phyloP scores from a whole-genome alignment of 2,329 filamentous ascomycete genomes.

The Epichloe sylvatica region DNA sequence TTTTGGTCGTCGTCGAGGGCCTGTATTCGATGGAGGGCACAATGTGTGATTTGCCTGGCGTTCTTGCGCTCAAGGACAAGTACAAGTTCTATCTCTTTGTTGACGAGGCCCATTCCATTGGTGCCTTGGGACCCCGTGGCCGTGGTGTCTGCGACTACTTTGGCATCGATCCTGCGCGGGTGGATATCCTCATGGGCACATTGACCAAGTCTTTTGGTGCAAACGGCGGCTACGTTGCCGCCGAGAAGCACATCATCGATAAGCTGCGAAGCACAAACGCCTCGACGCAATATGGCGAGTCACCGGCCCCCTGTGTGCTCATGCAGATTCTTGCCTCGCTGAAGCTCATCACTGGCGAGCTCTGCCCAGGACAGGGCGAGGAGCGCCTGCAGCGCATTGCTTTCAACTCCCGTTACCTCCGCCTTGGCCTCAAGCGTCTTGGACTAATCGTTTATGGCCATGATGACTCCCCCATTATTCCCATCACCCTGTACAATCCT shows the following conservation, averaged over 20 bases:
- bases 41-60: slow-evolving; percentile 90
- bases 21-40: slow-evolving; percentile 99
- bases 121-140: slow-evolving; percentile 75
- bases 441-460: slow-evolving; percentile 95
- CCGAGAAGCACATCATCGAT: slow-evolving; percentile 79
- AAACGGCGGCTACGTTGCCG: slow-evolving; percentile 90
- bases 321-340: slow-evolving; percentile 82
- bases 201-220: slow-evolving; percentile 97
- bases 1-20: slow-evolving; percentile 87
- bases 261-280: slow-evolving; percentile 80
- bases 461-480: slow-evolving; percentile 95
- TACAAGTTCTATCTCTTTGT: slow-evolving; percentile 97
- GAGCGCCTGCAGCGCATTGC: slow-evolving; percentile 90
- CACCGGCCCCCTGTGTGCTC: slow-evolving; percentile 74
- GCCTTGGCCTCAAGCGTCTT: slow-evolving; percentile 88
- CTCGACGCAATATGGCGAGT: slow-evolving; percentile 74
- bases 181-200: slow-evolving; percentile 96
- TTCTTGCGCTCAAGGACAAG: slow-evolving; percentile 75
- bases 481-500: slow-evolving; percentile 90
- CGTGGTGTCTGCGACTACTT: slow-evolving; percentile 97
- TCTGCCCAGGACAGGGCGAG: slow-evolving; percentile 81
- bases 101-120: slow-evolving; percentile 92
- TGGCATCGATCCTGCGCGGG: slow-evolving; percentile 68
- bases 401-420: slow-evolving; percentile 98
- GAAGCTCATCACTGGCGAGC: slow-evolving; percentile 75